Base-by-base conservation (phyloP, 192 early-diverging fungal genomes). In the Coemansia sp. region DNA sequence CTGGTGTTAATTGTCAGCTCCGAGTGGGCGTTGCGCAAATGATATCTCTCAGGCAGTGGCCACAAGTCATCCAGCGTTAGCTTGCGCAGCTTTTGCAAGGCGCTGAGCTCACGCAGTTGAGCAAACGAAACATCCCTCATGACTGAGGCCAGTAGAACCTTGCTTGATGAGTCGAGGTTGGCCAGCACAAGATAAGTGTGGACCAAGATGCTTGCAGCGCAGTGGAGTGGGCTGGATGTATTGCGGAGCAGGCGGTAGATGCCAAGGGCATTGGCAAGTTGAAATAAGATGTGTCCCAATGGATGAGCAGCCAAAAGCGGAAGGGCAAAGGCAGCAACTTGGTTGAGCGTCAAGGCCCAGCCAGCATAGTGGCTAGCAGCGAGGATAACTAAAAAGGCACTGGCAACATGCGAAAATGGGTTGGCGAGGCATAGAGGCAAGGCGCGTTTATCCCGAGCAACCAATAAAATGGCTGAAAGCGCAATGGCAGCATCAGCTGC, bases 1-100 rank as follows among this genome's bases (percentile, higher is more conserved):
- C 63, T 38, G 20, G 60, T 25, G 19, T 79, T 54, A 37, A 70
- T 70, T 6, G 31, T 20, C 40, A 79, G 64, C 27, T 79, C 71
- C 36, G 56, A 29, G 5, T 66, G 27, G 4, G 65, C 60, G 19
- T 42, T 27, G 4, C 37, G 32, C 0, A 79, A 31, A 11, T 57
- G 60, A 24, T 60, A 54, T 22, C 64, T 59, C 29, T 79, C 62
- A 0, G 77, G 72, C 2, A 74, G 61, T 25, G 49, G 38, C 64
- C 58, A 64, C 2, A 74, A 17, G 15, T 79, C 77, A 2, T 60
- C 67, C 2, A 79, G 4, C 0, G 40, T 53, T 20, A 79, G 37
- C 2, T 54, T 35, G 64, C 77, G 71, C 1, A 67, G 6, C 42
- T 31, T 62, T 40, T 45, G 38, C 24, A 79, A 12, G 0, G 20